Base-by-base conservation (phyloP, 192 early-diverging fungal species). In the Linnemannia zychae region DNA sequence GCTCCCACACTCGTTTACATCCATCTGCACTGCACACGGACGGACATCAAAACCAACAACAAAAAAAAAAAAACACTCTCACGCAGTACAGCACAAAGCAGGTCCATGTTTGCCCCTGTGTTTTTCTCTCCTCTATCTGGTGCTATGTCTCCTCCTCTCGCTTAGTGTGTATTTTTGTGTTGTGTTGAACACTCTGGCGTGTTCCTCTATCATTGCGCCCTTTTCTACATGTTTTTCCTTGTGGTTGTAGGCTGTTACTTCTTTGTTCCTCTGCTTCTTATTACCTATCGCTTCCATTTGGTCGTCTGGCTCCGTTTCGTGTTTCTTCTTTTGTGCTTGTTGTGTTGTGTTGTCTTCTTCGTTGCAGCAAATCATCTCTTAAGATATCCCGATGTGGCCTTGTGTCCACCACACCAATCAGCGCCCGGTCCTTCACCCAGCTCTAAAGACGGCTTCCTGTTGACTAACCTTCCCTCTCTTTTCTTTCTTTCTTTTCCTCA, bases 361-460 rank as follows among this genome's bases (percentile, higher is more conserved):
- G 57, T 31, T 63, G 28, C 28, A 63, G 28, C 57, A 63, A 63
- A 63, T 63, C 57, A 63, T 31, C 57, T 44, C 57, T 63, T 24
- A 13, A 63, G 57, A 63, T 31, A 63, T n/a, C 57, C 57, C 57
- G 28, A 63, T 63, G 57, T 63, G 57, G 57, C 57, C 57, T 63
- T 63, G 57, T 63, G 57, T 63, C 57, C 57, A 63, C 57, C 24
- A 63, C 57, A 63, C 57, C 57, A 63, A 63, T 63, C 57, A 63
- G 28, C 57, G 28, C 57, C 57, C 57, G 57, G 57, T 31, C 57
- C 57, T 63, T 63, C 57, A 31, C 28, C 57, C 57, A 63, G 57
- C 57, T 63, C 57, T 31, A 31, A 63, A 63, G 57, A 63, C 57
- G 24, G 31, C 57, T 63, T 60, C 7, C 57, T 31, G 28, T 63